Base-by-base conservation (phyloP, 2,329 filamentous ascomycete genomes). In the Pseudocercospora vitis region DNA sequence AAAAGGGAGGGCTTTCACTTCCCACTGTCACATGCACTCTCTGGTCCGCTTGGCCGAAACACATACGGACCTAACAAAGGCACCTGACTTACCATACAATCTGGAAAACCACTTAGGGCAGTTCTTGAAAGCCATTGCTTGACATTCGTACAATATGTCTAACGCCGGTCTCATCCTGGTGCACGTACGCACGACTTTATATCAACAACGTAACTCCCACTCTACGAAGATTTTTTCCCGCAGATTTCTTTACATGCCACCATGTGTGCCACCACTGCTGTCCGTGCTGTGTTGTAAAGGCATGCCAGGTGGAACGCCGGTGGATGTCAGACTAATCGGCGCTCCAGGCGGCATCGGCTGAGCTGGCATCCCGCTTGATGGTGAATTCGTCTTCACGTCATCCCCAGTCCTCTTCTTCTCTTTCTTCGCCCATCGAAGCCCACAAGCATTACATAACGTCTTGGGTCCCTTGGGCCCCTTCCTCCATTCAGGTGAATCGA, bases 401-500 rank as follows among this genome's bases (percentile, higher is more conserved):
- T 65, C 63, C 18, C 64, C 64, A 14, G 52, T 47, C 24, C 65
- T 55, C 62, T 72, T 72, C 63, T 72, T 72, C 58, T 72, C 70
- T 58, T 71, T 72, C 63, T 72, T 72, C 29, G 70, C 70, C 70
- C 70, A 72, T 14, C 70, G 61, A 28, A 72, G 52, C 28, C 92
- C 92, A 69, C 92, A 97, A 6, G 92, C 92, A 74, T 97, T 97
- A 73, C 92, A 97, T 9, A 97, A 76, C 7, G 92, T 96, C 73
- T 97, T 96, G 1, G 91, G 91, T 2, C 92, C 92, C 58, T 83
- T 89, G 0, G 92, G 92, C 0, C 92, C 92, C 71, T 96, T 96
- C 58, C 92, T 81, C 92, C 92, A 97, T 76, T 97, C 92, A 0
- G 92, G 92, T 12, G 89, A 95, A 68, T 96, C 91, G 33, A 95